These are phyloP conservation scores for Boletus subparvulus DNA, from an alignment of 768 basidiomycete genomes.

Conservation along the genomic window DNA sequence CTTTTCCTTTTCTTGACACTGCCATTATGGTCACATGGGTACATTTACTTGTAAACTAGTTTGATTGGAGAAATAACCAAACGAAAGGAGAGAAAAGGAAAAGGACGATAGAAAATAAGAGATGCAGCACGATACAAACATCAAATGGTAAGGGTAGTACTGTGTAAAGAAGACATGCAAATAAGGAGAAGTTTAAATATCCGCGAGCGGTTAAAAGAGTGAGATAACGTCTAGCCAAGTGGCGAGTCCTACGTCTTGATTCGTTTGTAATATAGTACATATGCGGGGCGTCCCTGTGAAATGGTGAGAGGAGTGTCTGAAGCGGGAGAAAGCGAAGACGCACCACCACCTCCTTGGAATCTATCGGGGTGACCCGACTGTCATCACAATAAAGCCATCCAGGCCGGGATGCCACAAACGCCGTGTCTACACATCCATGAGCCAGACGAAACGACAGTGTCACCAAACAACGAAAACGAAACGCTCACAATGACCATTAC, in stretches of 20 bases:
- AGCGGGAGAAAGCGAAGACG: constrained; percentile 30
- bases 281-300: constrained; percentile 62
- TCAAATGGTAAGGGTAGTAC: constrained; percentile 15
- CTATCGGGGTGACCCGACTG: constrained; percentile 73
- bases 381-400: constrained; percentile 96
- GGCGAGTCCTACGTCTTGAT: constrained; percentile 28
- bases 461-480: not conserved
- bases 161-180: constrained; percentile 21
- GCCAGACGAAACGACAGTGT: not conserved
- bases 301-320: constrained; percentile 21
- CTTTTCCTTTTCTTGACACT: not conserved
- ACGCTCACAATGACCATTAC: constrained; percentile 90
- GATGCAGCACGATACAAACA: constrained; percentile 24
- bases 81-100: not conserved
- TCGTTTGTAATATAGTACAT: constrained; percentile 81
- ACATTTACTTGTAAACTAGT: constrained; percentile 33
- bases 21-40: constrained; percentile 25
- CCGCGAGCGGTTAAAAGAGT: not conserved
- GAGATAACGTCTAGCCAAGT: not conserved
- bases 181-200: constrained; percentile 30
- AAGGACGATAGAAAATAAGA: not conserved
- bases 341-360: constrained; percentile 82
- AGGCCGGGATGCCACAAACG: constrained; percentile 81
- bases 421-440: constrained; percentile 65
- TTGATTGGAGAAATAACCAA: not conserved